A percentile compares a stretch with the other conserved stretches of the same genome.
Conservation (phyloP, 1,284 basidiomycete genomes). For the Takashimella koratensis region DNA sequence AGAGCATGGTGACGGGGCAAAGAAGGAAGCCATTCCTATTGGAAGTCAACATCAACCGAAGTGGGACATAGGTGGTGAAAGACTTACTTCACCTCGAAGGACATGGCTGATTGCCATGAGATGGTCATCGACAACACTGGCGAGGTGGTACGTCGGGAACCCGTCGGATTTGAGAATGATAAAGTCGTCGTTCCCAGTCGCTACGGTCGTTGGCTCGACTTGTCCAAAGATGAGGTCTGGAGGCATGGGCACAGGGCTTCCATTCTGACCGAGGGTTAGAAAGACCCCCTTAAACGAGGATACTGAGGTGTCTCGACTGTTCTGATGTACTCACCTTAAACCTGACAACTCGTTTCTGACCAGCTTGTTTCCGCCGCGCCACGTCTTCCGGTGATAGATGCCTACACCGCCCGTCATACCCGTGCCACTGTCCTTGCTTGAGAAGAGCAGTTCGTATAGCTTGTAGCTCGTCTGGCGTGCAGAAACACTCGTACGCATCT, state of each 20-base stretch:
- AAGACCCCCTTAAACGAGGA: too few species aligned
- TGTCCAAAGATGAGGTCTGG: slow-evolving; percentile 33
- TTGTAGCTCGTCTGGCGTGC: slow-evolving; percentile 64
- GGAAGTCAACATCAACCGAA: too few species aligned
- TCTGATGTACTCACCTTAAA: slow-evolving; percentile 76
- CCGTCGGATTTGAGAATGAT: slow-evolving; percentile 87
- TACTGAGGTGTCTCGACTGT: too few species aligned
- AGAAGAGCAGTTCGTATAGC: slow-evolving; percentile 65
- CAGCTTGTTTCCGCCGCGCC: slow-evolving; percentile 64
- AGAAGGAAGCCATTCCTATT: slow-evolving; percentile 93
- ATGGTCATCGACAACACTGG: slow-evolving; percentile 92
- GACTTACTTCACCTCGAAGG: slow-evolving; percentile 78
- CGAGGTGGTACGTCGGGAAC: slow-evolving; percentile 95
- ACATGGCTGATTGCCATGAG: slow-evolving; percentile 96
- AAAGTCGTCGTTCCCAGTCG: slow-evolving; percentile 65
- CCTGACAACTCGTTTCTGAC: slow-evolving; percentile 76
- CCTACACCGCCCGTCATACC: slow-evolving; percentile 81
- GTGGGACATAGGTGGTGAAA: too few species aligned
- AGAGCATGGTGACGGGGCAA: slow-evolving; percentile 89
- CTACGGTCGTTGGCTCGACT: slow-evolving; percentile 20
- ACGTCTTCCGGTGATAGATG: slow-evolving; percentile 82
- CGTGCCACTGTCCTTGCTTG: slow-evolving; percentile 65
- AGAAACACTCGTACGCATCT: slow-evolving; percentile 94
- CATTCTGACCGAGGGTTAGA: too few species aligned
- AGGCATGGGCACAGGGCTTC: slow-evolving; percentile 8